Percentiles rank a stretch among this genome's conserved stretches.
Conservation (phyloP, 2,329 filamentous ascomycete species). For the Aaosphaeria arxii region DNA sequence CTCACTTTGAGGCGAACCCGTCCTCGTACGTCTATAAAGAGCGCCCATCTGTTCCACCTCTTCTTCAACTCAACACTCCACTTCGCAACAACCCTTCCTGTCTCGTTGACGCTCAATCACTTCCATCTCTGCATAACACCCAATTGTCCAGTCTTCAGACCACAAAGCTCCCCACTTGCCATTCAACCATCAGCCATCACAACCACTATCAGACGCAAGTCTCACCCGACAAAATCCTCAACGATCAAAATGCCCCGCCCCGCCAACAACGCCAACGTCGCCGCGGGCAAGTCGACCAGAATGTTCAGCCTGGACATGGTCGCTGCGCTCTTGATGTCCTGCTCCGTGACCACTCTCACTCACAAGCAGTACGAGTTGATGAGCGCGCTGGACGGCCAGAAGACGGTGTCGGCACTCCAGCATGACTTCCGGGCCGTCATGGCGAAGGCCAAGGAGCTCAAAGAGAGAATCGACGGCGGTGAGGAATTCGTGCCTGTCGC, state of each 20-base stretch:
- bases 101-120: too few relatives aligned
- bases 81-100: too few relatives aligned
- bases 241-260: conserved; percentile 3
- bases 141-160: too few relatives aligned
- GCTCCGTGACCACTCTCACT: conserved; percentile 2
- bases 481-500: conserved; percentile 7
- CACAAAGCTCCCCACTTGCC: too few relatives aligned
- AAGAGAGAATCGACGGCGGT: conserved; percentile 5
- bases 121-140: too few relatives aligned
- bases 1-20: too few relatives aligned
- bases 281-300: not conserved
- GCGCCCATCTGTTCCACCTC: too few relatives aligned
- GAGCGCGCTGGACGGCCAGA: conserved; percentile 7
- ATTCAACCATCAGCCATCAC: too few relatives aligned
- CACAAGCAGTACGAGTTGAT: conserved; percentile 7
- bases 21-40: too few relatives aligned
- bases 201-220: too few relatives aligned
- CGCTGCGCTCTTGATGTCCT: conserved; percentile 3
- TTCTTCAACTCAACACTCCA: too few relatives aligned
- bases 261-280: not conserved
- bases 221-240: too few relatives aligned
- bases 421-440: conserved; percentile 8
- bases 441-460: conserved; percentile 9
- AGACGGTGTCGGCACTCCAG: conserved; percentile 6
- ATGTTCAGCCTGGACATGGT: conserved; percentile 6